These are phyloP conservation scores for Brettanomyces bruxellensis DNA, from an alignment of 805 yeast species.

Conservation along the genomic window DNA sequence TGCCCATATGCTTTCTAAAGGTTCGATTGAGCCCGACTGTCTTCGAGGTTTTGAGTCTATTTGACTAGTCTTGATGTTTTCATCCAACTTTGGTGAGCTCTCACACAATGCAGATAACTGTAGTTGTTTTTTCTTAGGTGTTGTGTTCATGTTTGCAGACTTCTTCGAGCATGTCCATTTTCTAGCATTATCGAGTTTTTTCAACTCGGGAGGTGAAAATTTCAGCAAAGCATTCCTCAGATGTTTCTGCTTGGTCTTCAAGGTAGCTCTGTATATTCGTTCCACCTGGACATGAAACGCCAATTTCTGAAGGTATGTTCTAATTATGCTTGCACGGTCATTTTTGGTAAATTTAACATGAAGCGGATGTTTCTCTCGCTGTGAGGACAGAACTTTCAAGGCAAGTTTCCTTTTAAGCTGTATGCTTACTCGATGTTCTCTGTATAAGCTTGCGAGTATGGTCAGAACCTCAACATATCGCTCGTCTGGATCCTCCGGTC, in stretches of 20 bases:
- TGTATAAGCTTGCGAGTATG: slow-evolving; percentile 39
- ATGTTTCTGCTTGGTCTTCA: slow-evolving; percentile 15
- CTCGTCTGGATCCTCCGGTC: slow-evolving; percentile 33
- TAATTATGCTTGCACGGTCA: slow-evolving; percentile 37
- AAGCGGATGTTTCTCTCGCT: slow-evolving; percentile 6
- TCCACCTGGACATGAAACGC: slow-evolving; percentile 61
- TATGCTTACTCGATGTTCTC: slow-evolving; percentile 42
- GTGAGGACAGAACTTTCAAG: slow-evolving; percentile 20
- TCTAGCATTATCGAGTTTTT: slow-evolving; percentile 6
- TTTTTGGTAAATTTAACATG: slow-evolving; percentile 23
- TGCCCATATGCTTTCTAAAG: slow-evolving; percentile 7
- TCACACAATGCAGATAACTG: not conserved
- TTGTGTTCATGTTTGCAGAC: not conserved
- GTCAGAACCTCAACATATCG: slow-evolving; percentile 37
- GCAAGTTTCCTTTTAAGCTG: slow-evolving; percentile 33
- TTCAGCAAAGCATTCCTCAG: slow-evolving; percentile 1
- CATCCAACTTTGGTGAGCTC: not conserved
- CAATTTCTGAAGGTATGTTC: slow-evolving; percentile 37
- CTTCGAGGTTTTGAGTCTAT: slow-evolving; percentile 2
- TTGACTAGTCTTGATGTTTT: slow-evolving; percentile 1
- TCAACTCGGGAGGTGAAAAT: slow-evolving; percentile 9
- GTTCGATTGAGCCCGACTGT: not conserved
- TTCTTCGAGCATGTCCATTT: not conserved
- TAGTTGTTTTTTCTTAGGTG: not conserved
- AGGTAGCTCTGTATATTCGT: slow-evolving; percentile 46